phyloP scores from a whole-genome alignment of 331 rosid genomes.

The Phaseolus coccineus region DNA sequence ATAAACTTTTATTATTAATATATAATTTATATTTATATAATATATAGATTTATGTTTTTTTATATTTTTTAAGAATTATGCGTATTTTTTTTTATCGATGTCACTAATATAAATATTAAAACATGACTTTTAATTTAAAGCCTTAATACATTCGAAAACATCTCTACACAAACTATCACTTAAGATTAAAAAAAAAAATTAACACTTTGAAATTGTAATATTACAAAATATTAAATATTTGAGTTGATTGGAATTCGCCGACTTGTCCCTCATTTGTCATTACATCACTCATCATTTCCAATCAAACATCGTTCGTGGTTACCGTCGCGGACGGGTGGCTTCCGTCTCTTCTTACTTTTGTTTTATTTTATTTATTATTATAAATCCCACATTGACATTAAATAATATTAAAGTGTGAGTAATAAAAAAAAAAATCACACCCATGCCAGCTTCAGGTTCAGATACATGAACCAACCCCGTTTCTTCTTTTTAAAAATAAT shows the following conservation, averaged over 20 bases:
- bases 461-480: conserved; percentile 7
- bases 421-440: background rate
- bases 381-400: background rate
- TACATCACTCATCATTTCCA: background rate
- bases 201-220: no score
- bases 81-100: no score
- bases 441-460: conserved; percentile 5
- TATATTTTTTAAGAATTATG: no score
- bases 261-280: background rate
- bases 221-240: no score
- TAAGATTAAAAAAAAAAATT: no score
- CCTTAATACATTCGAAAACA: no score
- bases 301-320: background rate
- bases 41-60: no score
- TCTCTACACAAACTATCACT: no score
- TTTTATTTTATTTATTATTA: background rate
- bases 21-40: no score
- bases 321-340: background rate
- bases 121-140: no score
- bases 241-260: background rate
- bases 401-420: background rate
- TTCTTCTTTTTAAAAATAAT: background rate
- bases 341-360: background rate
- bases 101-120: no score
- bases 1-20: no score